Conservation (phyloP, 1,139 yeast species). For the Kluyveromyces marxianus region DNA sequence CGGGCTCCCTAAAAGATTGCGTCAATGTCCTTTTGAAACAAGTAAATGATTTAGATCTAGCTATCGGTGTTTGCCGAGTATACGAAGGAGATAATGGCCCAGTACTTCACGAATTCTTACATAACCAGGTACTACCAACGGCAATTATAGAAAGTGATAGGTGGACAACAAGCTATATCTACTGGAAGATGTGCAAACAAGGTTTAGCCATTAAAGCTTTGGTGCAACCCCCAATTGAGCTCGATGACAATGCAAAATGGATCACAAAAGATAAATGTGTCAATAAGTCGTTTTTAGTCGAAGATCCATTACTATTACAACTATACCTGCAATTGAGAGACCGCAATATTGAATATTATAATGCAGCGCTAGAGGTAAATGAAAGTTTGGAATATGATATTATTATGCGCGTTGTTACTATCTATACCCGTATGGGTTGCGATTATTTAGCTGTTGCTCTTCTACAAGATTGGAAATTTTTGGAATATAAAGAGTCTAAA, state of each 20-base stretch:
- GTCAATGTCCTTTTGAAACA: conserved; percentile 65
- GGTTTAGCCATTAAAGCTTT: conserved; percentile 57
- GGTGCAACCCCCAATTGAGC: conserved; percentile 45
- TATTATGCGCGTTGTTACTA: conserved; percentile 53
- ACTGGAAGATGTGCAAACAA: conserved; percentile 55
- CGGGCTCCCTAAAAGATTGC: conserved; percentile 67
- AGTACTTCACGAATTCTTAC: conserved; percentile 44
- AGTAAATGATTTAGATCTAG: conserved; percentile 59
- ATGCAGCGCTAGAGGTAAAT: conserved; percentile 43
- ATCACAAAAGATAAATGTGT: conserved; percentile 20
- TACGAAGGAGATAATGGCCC: conserved; percentile 54
- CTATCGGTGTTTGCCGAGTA: conserved; percentile 72
- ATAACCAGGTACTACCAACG: conserved; percentile 45
- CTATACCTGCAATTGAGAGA: conserved; percentile 57
- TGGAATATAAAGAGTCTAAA: conserved; percentile 20
- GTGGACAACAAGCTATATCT: conserved; percentile 80
- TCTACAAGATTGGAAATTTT: conserved; percentile 63
- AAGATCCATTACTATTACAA: conserved; percentile 73
- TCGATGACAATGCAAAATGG: conserved; percentile 23
- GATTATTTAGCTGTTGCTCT: conserved; percentile 64
- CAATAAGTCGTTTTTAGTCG: conserved; percentile 48
- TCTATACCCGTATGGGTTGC: conserved; percentile 87
- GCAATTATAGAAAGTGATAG: conserved; percentile 62
- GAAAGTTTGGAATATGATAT: conserved; percentile 50
- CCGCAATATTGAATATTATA: conserved; percentile 39